Percentiles rank a stretch among this genome's conserved stretches.
Evolutionary conservation across 257 asterid species (phyloP).

Genomic region (Linderniella brevidens): DNA sequence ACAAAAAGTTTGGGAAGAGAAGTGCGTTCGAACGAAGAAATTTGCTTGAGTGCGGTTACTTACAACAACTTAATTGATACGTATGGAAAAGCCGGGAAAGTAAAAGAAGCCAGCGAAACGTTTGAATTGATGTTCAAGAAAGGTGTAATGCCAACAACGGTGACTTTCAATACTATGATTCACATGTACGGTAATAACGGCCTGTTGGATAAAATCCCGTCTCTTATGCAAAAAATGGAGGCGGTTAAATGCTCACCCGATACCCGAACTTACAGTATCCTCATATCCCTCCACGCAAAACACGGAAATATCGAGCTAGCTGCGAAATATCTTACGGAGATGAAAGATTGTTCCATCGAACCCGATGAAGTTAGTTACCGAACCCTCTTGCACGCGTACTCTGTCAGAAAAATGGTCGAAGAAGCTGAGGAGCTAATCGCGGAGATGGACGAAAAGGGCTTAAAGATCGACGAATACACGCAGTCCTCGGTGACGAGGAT

Average conservation of each 20-base stretch:
- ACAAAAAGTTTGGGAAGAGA: constrained; percentile 11
- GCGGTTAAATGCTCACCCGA: constrained; percentile 53
- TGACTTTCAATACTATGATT: constrained; percentile 85
- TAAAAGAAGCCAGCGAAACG: constrained; percentile 54
- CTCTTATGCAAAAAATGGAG: constrained; percentile 55
- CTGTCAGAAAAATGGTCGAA: constrained; percentile 64
- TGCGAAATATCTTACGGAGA: constrained; percentile 42
- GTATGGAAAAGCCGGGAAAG: constrained; percentile 78
- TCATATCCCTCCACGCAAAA: constrained; percentile 69
- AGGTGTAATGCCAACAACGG: constrained; percentile 55
- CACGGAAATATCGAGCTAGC: constrained; percentile 50
- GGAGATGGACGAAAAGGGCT: constrained; percentile 65
- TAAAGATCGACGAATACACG: constrained; percentile 69
- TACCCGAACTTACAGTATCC: constrained; percentile 72
- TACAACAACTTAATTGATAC: constrained; percentile 83
- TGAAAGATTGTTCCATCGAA: constrained; percentile 62
- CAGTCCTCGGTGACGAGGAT: constrained; percentile 86
- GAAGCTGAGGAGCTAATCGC: constrained; percentile 59
- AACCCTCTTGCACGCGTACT: constrained; percentile 72
- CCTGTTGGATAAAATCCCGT: constrained; percentile 44
- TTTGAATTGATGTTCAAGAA: constrained; percentile 55
- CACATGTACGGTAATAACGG: constrained; percentile 81
- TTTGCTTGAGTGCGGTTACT: constrained; percentile 40
- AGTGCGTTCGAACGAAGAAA: constrained; percentile 12
- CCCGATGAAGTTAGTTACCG: constrained; percentile 86